Evolutionary conservation across 768 basidiomycete genomes (phyloP), one percentile per base, ranked within the genome.

Genomic region (Baorangia bicolor): DNA sequence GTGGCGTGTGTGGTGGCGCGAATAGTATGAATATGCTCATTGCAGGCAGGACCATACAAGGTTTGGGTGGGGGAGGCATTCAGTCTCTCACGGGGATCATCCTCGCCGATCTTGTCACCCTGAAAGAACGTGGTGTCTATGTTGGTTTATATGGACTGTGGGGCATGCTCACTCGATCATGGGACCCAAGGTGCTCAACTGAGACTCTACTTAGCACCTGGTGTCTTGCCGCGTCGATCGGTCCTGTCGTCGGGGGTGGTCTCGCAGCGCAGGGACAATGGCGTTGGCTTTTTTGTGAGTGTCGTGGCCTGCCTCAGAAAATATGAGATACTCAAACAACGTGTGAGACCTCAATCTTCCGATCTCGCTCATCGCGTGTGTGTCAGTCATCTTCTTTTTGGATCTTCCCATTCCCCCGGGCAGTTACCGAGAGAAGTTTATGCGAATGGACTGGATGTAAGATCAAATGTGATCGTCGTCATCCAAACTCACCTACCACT

Each of bases 401-500:
- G 59, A 65, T 34, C 58, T 80, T 0, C 70, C 63, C 14, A 68
- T 59, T 2, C 80, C 79, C 0, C 31, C 62, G 12, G 74, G 72
- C 0, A 64, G 55, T 1, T 52, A 75, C n/a, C 51, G 53, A 14
- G 67, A 74, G 7, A 80, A 79, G 50, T 27, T 79, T 1, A 46
- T 47, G n/a, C 62, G 63, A 7, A 69, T 81, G 49, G 78, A 80
- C 51, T 80, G 76, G 75, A 66, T 74, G 77, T 79, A 58, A 5
- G 77, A 51, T n/a, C 3, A 5, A 38, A 13, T 61, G 0, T 7
- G 8, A 23, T 27, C 13, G 18, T 21, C n/a, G 0, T 2, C 5
- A 18, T 33, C 4, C 1, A 33, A 28, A 34, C n/a, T 20, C 8
- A 18, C 40, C 58, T 13, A 34, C 27, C 18, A 4, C 6, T 14